Base-by-base conservation (phyloP, 2,329 filamentous ascomycete species). In the Didymosphaeria variabile region DNA sequence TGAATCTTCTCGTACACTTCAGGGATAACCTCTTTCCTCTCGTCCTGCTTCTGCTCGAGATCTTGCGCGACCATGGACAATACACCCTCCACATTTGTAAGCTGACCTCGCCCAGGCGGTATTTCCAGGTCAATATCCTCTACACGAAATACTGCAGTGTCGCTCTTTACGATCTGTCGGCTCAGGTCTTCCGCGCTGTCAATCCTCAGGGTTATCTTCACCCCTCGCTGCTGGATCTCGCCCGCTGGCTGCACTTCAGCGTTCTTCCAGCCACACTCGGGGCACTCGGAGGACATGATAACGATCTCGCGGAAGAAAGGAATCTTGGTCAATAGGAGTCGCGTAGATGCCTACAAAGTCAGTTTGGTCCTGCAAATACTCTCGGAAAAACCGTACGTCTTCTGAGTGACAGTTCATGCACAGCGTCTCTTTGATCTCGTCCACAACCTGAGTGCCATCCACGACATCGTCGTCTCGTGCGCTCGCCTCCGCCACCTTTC, bases 301-400 rank as follows among this genome's bases (percentile, higher is more conserved):
- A 99, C 93, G 65, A 99, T 90, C 79, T 99, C 94, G 82, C 93
- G 93, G 84, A 99, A 99, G 85, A 93, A 98, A 17, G 95, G 95
- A 58, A 99, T 97, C 67, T 89, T 88, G 17, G 96, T 97, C 57
- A 99, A 88, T 46, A 99, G 88, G 23, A 99, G 87, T 61, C 90
- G 87, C 15, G 95, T 99, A 1, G 84, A 87, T 72, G 95, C 95
- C 91, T 96, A 63, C 2, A 21, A n/a, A 34, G 23, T 76, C 53
- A 74, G 68, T 31, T 58, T 21, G 47, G 46, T 42, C 21, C 15
- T 2, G n/a, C 47, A 59, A 67, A 59, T 51, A 55, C 34, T 17
- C 17, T 2, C 12, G 26, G 23, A 36, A 7, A 2, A 2, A 49
- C 65, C 77, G 45, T 68, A 81, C 80, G 66, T 85, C 72, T 54